Evolutionary conservation across 176 grass and related monocot species (phyloP), one percentile per base, ranked within the genome.

Genomic region (Olyra latifolia): DNA sequence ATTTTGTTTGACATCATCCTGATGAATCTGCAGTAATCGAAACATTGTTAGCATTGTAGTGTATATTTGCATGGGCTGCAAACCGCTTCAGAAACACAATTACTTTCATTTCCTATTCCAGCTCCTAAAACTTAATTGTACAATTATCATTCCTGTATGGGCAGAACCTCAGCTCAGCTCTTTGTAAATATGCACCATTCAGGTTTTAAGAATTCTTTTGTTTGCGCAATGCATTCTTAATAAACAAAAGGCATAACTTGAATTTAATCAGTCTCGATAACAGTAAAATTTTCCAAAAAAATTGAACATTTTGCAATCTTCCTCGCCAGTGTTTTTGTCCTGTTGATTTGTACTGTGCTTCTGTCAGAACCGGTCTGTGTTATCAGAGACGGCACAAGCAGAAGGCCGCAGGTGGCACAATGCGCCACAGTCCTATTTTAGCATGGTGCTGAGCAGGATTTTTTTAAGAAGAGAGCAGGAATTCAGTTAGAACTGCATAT

Each of bases 1-100:
- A 81, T 98, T 98, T 84, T 87, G 76, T 78, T 93, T 98, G 66
- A 91, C 58, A 79, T 98, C 87, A 62, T 98, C 95, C 88, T 98
- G 95, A 86, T 98, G 95, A 85, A 92, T 85, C 95, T 98, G 87
- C 58, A 78, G 8, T 2, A 0, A 54, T 71, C 64, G 48, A 65
- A 70, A 49, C 41, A 85, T 71, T 39, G 20, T 81, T 22, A 56
- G 30, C 78, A 50, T 60, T 57, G 42, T 47, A 71, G 53, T 22
- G 23, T 45, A 32, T 59, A 3, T 47, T 58, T 52, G 58, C 28
- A 72, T 27, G 56, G 23, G 11, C 56, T 25, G 24, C 42, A 70
- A 28, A 70, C 15, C 27, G 13, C 23, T 15, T 45, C 16, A 13
- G 17, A 47, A 48, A 69, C 45, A 8, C 28, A 9, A 72, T 52